A percentile compares a stretch with the other conserved stretches of the same genome.
These are phyloP conservation scores for Salix dunnii DNA, from an alignment of 345 rosid genomes.

Conservation along the genomic window DNA sequence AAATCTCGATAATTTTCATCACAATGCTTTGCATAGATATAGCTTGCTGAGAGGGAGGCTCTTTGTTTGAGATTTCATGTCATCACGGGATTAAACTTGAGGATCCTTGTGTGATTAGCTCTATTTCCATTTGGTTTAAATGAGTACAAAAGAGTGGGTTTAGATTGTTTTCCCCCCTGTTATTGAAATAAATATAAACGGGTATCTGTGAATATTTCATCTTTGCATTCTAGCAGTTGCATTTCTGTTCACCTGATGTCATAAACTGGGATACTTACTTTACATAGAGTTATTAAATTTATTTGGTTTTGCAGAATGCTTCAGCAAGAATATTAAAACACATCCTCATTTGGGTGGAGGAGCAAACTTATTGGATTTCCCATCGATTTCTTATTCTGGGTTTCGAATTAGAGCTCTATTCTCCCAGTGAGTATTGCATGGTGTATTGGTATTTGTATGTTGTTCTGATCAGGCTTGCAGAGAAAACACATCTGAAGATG, in stretches of 20 bases:
- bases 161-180: too few species aligned
- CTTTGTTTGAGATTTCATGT: neutral
- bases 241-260: neutral
- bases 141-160: neutral
- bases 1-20: too few species aligned
- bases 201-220: neutral
- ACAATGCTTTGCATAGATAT: neutral
- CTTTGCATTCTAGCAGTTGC: neutral
- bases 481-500: slow-evolving; percentile 67
- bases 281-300: neutral
- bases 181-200: neutral
- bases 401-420: slow-evolving; percentile 90
- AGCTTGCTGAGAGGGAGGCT: neutral
- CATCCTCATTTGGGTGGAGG: slow-evolving; percentile 81
- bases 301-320: slow-evolving; percentile 54
- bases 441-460: slow-evolving; percentile 87
- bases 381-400: slow-evolving; percentile 81
- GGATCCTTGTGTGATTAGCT: neutral
- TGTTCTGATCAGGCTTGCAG: slow-evolving; percentile 71
- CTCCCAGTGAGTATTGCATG: slow-evolving; percentile 85
- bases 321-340: slow-evolving; percentile 47
- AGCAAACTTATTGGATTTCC: slow-evolving; percentile 94
- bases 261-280: neutral
- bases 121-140: neutral
- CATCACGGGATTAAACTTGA: neutral